Evolutionary conservation across 768 basidiomycete species (phyloP).

Genomic region (Amylocystis lapponica): DNA sequence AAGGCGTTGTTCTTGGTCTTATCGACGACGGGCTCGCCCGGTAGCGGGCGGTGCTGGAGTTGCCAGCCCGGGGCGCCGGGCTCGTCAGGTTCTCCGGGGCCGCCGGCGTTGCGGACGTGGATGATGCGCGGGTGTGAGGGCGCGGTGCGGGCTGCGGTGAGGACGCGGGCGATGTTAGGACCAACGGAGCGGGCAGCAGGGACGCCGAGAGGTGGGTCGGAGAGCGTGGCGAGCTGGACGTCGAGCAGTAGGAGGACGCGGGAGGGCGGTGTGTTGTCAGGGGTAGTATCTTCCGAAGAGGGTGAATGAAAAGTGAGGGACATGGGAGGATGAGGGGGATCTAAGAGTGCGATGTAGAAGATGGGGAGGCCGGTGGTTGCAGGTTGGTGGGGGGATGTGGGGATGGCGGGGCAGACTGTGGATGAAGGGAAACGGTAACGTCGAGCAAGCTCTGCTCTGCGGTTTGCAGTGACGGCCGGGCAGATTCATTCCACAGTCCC

Average conservation of each 20-base stretch:
- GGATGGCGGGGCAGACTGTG: too few species aligned
- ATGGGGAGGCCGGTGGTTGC: too few species aligned
- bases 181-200: slow-evolving; percentile 39
- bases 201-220: slow-evolving; percentile 42
- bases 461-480: too few species aligned
- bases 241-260: slow-evolving; percentile 58
- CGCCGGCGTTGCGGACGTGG: slow-evolving; percentile 64
- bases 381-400: too few species aligned
- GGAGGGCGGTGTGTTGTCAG: slow-evolving; percentile 7
- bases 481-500: too few species aligned
- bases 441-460: too few species aligned
- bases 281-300: too few species aligned
- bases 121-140: slow-evolving; percentile 42
- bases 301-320: too few species aligned
- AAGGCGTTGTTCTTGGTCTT: slow-evolving; percentile 66
- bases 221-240: slow-evolving; percentile 47
- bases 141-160: slow-evolving; percentile 43
- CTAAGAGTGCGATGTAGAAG: too few species aligned
- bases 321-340: too few species aligned
- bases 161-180: slow-evolving; percentile 44
- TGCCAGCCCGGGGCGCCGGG: slow-evolving; percentile 52
- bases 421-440: too few species aligned
- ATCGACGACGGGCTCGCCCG: slow-evolving; percentile 52
- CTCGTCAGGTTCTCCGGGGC: slow-evolving; percentile 55
- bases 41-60: slow-evolving; percentile 47